Evolutionary conservation across 1,284 basidiomycete species (phyloP), one percentile per base, ranked within the genome.

Genomic region (Butyriboletus appendiculatus): DNA sequence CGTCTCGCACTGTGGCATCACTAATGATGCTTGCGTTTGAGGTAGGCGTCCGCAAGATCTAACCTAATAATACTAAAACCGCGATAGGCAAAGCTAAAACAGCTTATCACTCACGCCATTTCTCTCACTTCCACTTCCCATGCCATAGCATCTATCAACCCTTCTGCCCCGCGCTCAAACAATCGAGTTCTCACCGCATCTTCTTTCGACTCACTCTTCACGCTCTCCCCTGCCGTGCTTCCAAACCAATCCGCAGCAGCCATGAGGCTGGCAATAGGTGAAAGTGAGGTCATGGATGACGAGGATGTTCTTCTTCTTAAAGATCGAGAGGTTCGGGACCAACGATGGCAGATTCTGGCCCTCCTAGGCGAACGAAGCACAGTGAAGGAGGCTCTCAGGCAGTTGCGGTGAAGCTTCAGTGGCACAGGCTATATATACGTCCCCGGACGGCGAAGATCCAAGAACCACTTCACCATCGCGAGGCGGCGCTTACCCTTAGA

Each of bases 1-100:
- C 89, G 0, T 76, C 80, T 5, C 82, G 82, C 45, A 72, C 75
- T 8, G 90, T 90, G 2, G 76, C 87, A 15, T 77, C 82, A 6
- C 74, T 92, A 5, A 80, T 92, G 76, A 82, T 85, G 69, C 79
- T 90, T 42, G 90, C 90, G 2, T 87, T 86, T 62, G 89, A 92
- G 75, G 88, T 88, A 39, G 14, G 54, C 24, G 11, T 43, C 40
- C 39, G 14, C 12, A 20, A 5, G 18, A 33, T 35, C n/a, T 15
- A n/a, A 34, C 35, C 32, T 32, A 22, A 28, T 44, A 32, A 52
- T 48, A 45, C 52, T 55, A 35, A 55, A 35, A 16, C 37, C 37
- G 1, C 43, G 35, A 26, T 52, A 91, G 89, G 86, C 87, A 10
- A 90, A 90, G 66, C 76, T 92, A 9, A 92, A 92, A 66, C 88